Conservation (phyloP, 495 filamentous ascomycete genomes). For the Aspergillus olivimuriae region DNA sequence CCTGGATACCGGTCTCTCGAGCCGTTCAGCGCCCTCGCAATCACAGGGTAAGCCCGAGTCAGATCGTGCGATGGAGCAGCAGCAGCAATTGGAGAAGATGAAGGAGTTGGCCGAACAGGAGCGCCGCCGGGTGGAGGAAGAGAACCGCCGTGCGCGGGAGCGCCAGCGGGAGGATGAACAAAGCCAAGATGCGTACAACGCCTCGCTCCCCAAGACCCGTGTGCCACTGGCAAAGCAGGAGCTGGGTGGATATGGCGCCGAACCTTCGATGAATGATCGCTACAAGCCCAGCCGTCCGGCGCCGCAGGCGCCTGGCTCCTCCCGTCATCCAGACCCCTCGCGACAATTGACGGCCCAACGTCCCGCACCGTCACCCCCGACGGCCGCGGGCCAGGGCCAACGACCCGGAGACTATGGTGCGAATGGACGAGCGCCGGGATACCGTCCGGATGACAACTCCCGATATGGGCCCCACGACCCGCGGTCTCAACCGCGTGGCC, state of each 20-base stretch:
- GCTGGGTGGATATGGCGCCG: constrained; percentile 59
- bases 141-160: constrained; percentile 48
- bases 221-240: constrained; percentile 82
- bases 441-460: constrained; percentile 28
- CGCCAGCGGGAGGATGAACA: constrained; percentile 67
- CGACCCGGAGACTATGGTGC: constrained; percentile 14
- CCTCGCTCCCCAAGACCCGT: constrained; percentile 71
- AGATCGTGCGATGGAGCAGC: constrained; percentile 35
- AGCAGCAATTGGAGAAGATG: constrained; percentile 40
- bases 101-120: constrained; percentile 46
- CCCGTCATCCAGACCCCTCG: constrained; percentile 36
- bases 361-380: constrained; percentile 52
- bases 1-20: constrained; percentile 40
- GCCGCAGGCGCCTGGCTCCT: constrained; percentile 45
- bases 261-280: constrained; percentile 48
- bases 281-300: constrained; percentile 76
- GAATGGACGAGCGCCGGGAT: constrained; percentile 13
- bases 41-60: constrained; percentile 26
- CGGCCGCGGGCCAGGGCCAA: constrained; percentile 24
- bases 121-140: constrained; percentile 46
- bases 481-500: constrained; percentile 38
- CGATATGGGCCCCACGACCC: constrained; percentile 33
- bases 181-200: constrained; percentile 78
- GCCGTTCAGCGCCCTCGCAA: constrained; percentile 32
- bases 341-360: constrained; percentile 49